Conservation (phyloP, 208 protist genomes). For the Trypanosoma melophagium region DNA sequence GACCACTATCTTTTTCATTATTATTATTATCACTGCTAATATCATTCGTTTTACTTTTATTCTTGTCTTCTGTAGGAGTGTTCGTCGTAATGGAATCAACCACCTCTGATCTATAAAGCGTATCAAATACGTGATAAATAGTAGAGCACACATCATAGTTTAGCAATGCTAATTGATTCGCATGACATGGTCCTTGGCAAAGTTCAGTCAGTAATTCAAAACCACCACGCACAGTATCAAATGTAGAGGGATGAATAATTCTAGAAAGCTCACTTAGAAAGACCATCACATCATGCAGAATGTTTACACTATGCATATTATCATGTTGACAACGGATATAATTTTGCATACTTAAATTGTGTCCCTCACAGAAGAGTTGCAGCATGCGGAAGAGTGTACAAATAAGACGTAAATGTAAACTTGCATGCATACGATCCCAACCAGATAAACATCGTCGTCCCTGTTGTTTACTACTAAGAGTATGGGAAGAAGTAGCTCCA, state of each 20-base stretch:
- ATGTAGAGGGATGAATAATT: slow-evolving; percentile 54
- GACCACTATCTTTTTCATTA: background rate
- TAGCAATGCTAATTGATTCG: slow-evolving; percentile 81
- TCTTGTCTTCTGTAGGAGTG: too few species aligned
- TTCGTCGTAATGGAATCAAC: background rate
- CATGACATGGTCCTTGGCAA: slow-evolving; percentile 89
- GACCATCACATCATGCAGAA: slow-evolving; percentile 75
- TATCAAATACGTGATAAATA: slow-evolving; percentile 39
- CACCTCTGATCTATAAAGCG: slow-evolving; percentile 21
- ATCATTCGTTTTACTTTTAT: background rate
- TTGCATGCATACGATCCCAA: slow-evolving; percentile 56
- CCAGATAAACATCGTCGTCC: slow-evolving; percentile 30
- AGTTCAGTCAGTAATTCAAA: slow-evolving; percentile 90
- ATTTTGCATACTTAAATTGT: slow-evolving; percentile 86
- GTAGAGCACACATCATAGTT: slow-evolving; percentile 53
- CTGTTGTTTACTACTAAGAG: background rate
- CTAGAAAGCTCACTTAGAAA: slow-evolving; percentile 55
- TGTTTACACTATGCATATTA: slow-evolving; percentile 82
- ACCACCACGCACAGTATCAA: slow-evolving; percentile 47
- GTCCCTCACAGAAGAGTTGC: slow-evolving; percentile 93
- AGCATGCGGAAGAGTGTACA: slow-evolving; percentile 79
- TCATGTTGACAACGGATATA: slow-evolving; percentile 86
- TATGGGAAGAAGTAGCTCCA: background rate
- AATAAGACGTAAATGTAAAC: slow-evolving; percentile 48
- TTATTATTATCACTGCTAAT: background rate